Base-by-base conservation (phyloP, 495 filamentous ascomycete species). In the Acidiella bohemica region DNA sequence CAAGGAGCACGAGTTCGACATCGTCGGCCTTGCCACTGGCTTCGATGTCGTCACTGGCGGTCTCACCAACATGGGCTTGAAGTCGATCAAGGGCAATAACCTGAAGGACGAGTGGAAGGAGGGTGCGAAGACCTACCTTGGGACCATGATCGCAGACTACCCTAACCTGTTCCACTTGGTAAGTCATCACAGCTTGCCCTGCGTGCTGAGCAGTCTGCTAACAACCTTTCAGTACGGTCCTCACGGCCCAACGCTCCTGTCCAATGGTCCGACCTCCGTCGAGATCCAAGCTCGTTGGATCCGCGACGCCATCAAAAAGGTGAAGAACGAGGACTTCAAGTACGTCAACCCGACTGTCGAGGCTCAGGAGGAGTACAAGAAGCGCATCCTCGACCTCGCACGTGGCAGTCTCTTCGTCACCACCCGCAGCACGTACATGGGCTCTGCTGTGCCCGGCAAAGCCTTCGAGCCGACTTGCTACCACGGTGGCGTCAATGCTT, bases 331-430 rank as follows among this genome's bases (percentile, higher is more conserved):
- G 32, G 21, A 29, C 17, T 16, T 46, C 11, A 51, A 48, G 28
- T 60, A 52, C 27, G 60, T 72, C 40, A 61, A 66, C 27, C 53
- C 66, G 0, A 65, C 60, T 13, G 45, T 59, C 19, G 50, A 59
- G 37, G 28, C 55, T 10, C 36, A 30, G 34, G 1, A 1, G 17
- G 44, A 39, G 23, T 51, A 47, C 9, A 47, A 59, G 30, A 32
- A 47, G 16, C 49, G 21, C 40, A 56, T n/a, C 32, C 46, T 46
- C 27, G 39, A 49, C 49, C 31, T 33, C 41, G 5, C 14, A 32
- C 12, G 25, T 28, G 8, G 8, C 8, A 28, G 8, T 7, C 25
- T 28, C n/a, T n/a, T 28, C 25, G n/a, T 28, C 17, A 28, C n/a
- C 8, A 28, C 25, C n/a, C n/a, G 25, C 8, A n/a, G n/a, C 25